Conservation (phyloP, 2,329 filamentous ascomycete species). For the Trichothecium roseum region DNA sequence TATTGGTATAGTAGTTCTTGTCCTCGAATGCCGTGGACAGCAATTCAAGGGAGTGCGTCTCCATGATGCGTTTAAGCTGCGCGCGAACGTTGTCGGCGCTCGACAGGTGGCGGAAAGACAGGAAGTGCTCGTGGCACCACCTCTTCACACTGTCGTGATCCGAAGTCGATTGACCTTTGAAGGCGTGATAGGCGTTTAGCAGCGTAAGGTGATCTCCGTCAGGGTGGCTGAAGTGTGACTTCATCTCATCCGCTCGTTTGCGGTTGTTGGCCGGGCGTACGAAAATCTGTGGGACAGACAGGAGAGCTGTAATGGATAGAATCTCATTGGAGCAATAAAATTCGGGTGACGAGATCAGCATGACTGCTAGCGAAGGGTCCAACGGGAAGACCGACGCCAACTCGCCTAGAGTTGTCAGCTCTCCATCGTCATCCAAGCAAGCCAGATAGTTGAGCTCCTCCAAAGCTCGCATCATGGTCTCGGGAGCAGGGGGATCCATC, state of each 20-base stretch:
- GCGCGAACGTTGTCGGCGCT: slow-evolving; percentile 89
- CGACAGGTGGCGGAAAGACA: slow-evolving; percentile 77
- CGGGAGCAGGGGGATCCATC: slow-evolving; percentile 95
- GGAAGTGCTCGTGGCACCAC: slow-evolving; percentile 96
- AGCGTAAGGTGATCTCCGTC: slow-evolving; percentile 95
- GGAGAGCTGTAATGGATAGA: slow-evolving; percentile 82
- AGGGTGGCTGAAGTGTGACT: slow-evolving; percentile 79
- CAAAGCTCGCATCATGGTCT: slow-evolving; percentile 94
- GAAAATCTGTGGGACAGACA: slow-evolving; percentile 92
- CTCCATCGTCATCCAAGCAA: slow-evolving; percentile 91
- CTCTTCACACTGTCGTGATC: slow-evolving; percentile 64
- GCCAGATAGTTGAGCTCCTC: slow-evolving; percentile 97
- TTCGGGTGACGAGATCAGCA: slow-evolving; percentile 94
- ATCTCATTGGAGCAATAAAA: slow-evolving; percentile 99
- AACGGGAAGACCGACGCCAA: slow-evolving; percentile 92
- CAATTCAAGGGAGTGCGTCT: slow-evolving; percentile 76
- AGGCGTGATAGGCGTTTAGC: slow-evolving; percentile 96
- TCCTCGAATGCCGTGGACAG: slow-evolving; percentile 84
- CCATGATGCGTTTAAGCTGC: slow-evolving; percentile 95
- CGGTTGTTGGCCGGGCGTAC: slow-evolving; percentile 75
- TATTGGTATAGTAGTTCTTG: slow-evolving; percentile 98
- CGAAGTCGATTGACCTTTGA: slow-evolving; percentile 57
- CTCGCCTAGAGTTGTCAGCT: slow-evolving; percentile 75
- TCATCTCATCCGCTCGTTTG: slow-evolving; percentile 96
- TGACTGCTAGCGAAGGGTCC: slow-evolving; percentile 87